Evolutionary conservation across 2,329 filamentous ascomycete genomes (phyloP).

Genomic region (Sporothrix schenckii): DNA sequence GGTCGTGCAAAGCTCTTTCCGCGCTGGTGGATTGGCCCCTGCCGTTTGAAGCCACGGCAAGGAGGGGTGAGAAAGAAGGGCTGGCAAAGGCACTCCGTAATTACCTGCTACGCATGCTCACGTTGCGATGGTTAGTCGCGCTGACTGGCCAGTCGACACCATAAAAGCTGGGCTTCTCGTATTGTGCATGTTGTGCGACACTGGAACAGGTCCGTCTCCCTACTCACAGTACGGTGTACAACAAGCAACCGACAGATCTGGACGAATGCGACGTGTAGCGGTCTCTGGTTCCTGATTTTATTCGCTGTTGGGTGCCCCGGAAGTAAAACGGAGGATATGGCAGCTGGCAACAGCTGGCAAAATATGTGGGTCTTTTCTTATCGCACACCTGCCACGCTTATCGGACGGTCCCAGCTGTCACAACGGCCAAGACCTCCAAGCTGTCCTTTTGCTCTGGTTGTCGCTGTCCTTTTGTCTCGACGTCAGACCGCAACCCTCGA

Average conservation of each 20-base stretch:
- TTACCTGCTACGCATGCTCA: not conserved
- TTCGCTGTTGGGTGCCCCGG: not conserved
- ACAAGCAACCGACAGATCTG: too few relatives aligned
- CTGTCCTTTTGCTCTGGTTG: constrained; percentile 29
- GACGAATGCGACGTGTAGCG: not conserved
- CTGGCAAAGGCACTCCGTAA: too few relatives aligned
- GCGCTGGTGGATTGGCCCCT: constrained; percentile 18
- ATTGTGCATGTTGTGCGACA: not conserved
- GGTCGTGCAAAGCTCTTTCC: constrained; percentile 13
- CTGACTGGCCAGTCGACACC: not conserved
- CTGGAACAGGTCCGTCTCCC: not conserved
- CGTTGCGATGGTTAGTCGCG: not conserved
- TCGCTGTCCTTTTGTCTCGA: constrained; percentile 26
- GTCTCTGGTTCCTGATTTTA: not conserved
- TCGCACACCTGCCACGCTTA: constrained; percentile 32
- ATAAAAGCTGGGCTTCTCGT: not conserved
- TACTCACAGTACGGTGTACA: too few relatives aligned
- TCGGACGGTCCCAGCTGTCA: constrained; percentile 32
- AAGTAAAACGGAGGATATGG: not conserved
- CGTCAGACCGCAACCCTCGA: constrained; percentile 24
- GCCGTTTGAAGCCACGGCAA: not conserved
- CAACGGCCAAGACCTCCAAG: constrained; percentile 31
- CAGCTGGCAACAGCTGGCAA: constrained; percentile 23
- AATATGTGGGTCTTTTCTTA: constrained; percentile 22
- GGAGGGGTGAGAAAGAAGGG: not conserved